Conservation (phyloP, 495 filamentous ascomycete genomes). For the Terfezia boudieri region DNA sequence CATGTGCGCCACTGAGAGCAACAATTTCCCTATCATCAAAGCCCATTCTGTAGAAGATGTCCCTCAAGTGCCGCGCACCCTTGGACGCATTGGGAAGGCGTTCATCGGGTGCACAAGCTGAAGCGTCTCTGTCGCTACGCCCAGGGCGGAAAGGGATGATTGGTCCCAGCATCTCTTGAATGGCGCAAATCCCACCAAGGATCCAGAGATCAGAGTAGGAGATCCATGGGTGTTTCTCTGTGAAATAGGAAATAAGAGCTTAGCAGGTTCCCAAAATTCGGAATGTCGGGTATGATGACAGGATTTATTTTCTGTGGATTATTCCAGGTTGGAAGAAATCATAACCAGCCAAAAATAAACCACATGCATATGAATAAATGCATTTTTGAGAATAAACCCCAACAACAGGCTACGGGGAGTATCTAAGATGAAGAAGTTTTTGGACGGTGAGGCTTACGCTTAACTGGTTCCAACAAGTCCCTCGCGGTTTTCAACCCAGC, state of each 20-base stretch:
- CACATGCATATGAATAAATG: too few relatives aligned
- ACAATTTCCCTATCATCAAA: conserved; percentile 97
- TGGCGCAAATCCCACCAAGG: conserved; percentile 57
- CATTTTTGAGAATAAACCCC: too few relatives aligned
- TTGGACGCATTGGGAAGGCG: conserved; percentile 79
- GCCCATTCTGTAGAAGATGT: conserved; percentile 92
- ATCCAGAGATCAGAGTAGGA: conserved; percentile 93
- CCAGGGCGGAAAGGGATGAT: conserved; percentile 76
- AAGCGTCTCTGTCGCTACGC: conserved; percentile 57
- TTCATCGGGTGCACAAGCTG: conserved; percentile 81
- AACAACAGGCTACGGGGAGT: too few relatives aligned
- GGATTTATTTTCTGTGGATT: too few relatives aligned
- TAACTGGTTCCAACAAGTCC: conserved; percentile 79
- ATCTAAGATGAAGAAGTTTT: too few relatives aligned
- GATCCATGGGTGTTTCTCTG: conserved; percentile 82
- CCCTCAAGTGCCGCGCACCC: conserved; percentile 61
- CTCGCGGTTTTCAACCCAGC: conserved; percentile 72
- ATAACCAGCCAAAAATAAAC: too few relatives aligned
- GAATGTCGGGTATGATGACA: not conserved
- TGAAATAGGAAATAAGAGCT: not conserved
- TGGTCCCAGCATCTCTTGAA: conserved; percentile 92
- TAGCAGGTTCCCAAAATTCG: not conserved
- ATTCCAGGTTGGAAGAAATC: too few relatives aligned
- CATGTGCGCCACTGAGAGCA: conserved; percentile 73
- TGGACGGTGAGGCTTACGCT: conserved; percentile 28